These are phyloP conservation scores for Cryomyces antarcticus DNA, from an alignment of 495 filamentous ascomycete genomes.

Conservation along the genomic window DNA sequence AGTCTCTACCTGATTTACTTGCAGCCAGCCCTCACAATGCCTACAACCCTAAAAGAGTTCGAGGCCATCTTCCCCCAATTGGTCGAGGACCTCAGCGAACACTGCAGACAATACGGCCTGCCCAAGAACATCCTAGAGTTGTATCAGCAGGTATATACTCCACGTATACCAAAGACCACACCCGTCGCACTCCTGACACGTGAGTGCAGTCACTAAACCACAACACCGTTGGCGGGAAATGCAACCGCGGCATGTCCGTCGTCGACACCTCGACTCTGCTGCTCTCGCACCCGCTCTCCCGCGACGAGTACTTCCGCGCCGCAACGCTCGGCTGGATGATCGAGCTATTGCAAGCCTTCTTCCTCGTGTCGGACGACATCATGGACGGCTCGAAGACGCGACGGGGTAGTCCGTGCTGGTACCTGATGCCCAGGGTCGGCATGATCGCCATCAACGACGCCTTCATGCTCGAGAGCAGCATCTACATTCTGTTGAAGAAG, in stretches of 20 bases:
- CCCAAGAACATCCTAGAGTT: constrained; percentile 68
- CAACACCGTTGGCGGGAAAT: constrained; percentile 88
- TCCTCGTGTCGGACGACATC: constrained; percentile 95
- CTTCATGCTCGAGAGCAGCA: constrained; percentile 81
- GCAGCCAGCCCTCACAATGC: constrained; percentile 9
- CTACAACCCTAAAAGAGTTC: constrained; percentile 60
- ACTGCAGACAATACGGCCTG: constrained; percentile 60
- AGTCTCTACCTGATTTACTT: too few species aligned
- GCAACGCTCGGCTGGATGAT: constrained; percentile 89
- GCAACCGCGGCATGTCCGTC: constrained; percentile 95
- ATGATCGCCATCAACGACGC: constrained; percentile 96
- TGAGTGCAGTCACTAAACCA: constrained; percentile 30
- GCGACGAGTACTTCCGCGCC: constrained; percentile 66
- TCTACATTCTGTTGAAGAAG: constrained; percentile 83
- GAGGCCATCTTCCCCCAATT: constrained; percentile 71
- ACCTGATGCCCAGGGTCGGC: constrained; percentile 65
- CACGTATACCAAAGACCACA: constrained; percentile 6
- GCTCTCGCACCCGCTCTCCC: constrained; percentile 44
- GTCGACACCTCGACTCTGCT: constrained; percentile 75
- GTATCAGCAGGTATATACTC: constrained; percentile 51
- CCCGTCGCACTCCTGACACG: neutral
- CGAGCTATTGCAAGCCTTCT: constrained; percentile 95
- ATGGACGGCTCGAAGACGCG: constrained; percentile 93
- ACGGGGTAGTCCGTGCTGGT: constrained; percentile 89
- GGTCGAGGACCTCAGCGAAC: constrained; percentile 51